phyloP scores from a whole-genome alignment of 2,329 filamentous ascomycete species.

The Leptoxyphium fumago region DNA sequence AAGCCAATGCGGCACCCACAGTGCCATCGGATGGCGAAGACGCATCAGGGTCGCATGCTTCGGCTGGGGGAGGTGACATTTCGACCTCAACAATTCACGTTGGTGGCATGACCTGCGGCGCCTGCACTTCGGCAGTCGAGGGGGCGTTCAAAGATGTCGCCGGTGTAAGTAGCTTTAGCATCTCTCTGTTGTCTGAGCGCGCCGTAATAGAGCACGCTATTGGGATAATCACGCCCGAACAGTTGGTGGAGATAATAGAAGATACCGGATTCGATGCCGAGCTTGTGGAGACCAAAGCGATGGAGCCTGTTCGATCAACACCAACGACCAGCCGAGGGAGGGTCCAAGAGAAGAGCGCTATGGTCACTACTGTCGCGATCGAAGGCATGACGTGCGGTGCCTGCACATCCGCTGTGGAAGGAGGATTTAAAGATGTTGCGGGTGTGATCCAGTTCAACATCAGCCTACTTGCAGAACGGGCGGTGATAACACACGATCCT shows the following conservation, averaged over 20 bases:
- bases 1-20: conserved; percentile 9
- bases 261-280: conserved; percentile 85
- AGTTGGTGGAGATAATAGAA: conserved; percentile 74
- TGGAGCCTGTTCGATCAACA: conserved; percentile 22
- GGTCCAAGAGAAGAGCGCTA: conserved; percentile 21
- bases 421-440: conserved; percentile 60
- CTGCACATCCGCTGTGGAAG: conserved; percentile 82
- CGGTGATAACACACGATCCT: conserved; percentile 72
- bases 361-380: conserved; percentile 73
- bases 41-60: conserved; percentile 3
- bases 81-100: conserved; percentile 84
- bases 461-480: conserved; percentile 81
- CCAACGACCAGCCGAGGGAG: conserved; percentile 16
- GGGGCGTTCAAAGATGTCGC: conserved; percentile 70
- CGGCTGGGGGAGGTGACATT: conserved; percentile 42
- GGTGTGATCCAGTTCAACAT: conserved; percentile 87
- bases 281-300: conserved; percentile 54
- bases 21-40: conserved; percentile 9
- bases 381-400: conserved; percentile 97
- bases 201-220: conserved; percentile 90
- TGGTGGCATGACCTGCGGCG: conserved; percentile 76
- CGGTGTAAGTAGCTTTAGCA: conserved; percentile 73
- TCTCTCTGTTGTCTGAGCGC: conserved; percentile 88
- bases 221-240: conserved; percentile 53
- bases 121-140: conserved; percentile 92